phyloP scores from a whole-genome alignment of 1,284 basidiomycete species.

The Tylopilus microsporus region DNA sequence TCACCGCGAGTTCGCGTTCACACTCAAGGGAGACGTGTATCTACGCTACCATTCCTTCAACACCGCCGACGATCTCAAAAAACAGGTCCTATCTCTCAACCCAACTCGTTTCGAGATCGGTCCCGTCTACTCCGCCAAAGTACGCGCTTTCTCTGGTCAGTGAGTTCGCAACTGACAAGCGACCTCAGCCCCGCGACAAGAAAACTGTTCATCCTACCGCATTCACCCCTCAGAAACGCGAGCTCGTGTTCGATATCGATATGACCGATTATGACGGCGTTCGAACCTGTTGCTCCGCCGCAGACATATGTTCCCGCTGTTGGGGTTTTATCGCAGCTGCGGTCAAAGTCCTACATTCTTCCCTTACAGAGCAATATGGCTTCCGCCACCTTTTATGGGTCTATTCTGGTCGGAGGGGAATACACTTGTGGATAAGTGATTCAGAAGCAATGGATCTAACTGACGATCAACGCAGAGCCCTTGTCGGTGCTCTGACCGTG shows the following conservation, averaged over 20 bases:
- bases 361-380: slow-evolving; percentile 84
- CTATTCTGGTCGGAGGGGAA: slow-evolving; percentile 96
- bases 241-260: slow-evolving; percentile 99
- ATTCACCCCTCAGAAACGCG: slow-evolving; percentile 78
- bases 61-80: slow-evolving; percentile 85
- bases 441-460: slow-evolving; percentile 81
- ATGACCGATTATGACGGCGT: slow-evolving; percentile 99
- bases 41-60: slow-evolving; percentile 92
- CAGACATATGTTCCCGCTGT: slow-evolving; percentile 88
- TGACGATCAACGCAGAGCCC: slow-evolving; percentile 84
- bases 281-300: slow-evolving; percentile 90
- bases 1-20: slow-evolving; percentile 97
- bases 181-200: slow-evolving; percentile 79
- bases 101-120: slow-evolving; percentile 97
- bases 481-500: slow-evolving; percentile 86
- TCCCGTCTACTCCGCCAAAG: slow-evolving; percentile 85
- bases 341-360: slow-evolving; percentile 80
- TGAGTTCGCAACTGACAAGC: slow-evolving; percentile 5
- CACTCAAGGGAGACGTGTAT: slow-evolving; percentile 87
- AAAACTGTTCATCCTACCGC: slow-evolving; percentile 77
- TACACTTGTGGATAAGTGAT: slow-evolving; percentile 98
- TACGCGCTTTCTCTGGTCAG: slow-evolving; percentile 39
- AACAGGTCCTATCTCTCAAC: slow-evolving; percentile 77
- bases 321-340: slow-evolving; percentile 95
- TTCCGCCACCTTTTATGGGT: slow-evolving; percentile 88